phyloP scores from a whole-genome alignment of 305 asterid genomes.

The Coffea humblotiana region DNA sequence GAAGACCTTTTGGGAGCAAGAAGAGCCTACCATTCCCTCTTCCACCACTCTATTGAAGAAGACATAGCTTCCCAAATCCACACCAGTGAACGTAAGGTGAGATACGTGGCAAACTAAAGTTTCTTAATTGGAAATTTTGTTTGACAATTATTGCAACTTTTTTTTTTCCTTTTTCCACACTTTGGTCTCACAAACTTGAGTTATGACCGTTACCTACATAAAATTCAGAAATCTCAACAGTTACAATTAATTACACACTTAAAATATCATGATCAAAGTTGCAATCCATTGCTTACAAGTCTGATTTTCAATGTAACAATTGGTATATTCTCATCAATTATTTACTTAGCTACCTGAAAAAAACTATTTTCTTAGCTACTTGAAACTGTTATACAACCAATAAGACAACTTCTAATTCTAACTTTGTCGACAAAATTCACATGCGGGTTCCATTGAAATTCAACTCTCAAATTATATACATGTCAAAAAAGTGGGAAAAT shows the following conservation, averaged over 20 bases:
- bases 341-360: too few species aligned
- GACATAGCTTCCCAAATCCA: constrained; percentile 58
- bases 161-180: neutral
- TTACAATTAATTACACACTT: neutral
- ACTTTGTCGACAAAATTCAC: neutral
- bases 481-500: too few species aligned
- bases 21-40: constrained; percentile 80
- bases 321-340: too few species aligned
- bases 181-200: neutral
- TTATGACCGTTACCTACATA: neutral
- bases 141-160: neutral
- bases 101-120: neutral
- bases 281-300: too few species aligned
- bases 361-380: too few species aligned
- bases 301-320: too few species aligned
- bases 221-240: neutral
- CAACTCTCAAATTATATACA: too few species aligned
- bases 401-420: too few species aligned
- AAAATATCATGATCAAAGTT: too few species aligned
- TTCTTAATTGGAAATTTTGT: neutral
- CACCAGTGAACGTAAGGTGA: constrained; percentile 48
- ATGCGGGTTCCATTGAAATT: neutral
- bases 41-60: constrained; percentile 69
- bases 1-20: constrained; percentile 77
- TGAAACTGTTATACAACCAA: too few species aligned